Evolutionary conservation across 2,329 filamentous ascomycete genomes (phyloP).

Genomic region (Pseudocercospora fijiensis): DNA sequence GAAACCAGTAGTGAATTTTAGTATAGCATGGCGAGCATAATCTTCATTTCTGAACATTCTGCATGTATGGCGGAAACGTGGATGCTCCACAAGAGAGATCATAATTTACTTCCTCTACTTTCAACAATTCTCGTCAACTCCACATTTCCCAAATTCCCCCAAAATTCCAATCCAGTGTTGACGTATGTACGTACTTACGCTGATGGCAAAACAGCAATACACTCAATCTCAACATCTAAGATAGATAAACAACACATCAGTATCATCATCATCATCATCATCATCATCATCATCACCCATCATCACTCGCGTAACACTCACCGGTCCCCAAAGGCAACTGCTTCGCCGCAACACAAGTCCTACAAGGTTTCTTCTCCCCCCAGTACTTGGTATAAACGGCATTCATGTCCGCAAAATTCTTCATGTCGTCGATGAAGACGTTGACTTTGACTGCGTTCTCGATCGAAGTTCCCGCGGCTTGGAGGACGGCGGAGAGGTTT

Average conservation of each 20-base stretch:
- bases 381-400: slow-evolving; percentile 49
- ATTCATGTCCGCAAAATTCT: slow-evolving; percentile 61
- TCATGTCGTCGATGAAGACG: slow-evolving; percentile 65
- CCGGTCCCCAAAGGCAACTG: slow-evolving; percentile 48
- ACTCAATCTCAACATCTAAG: slow-evolving; percentile 56
- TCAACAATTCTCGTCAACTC: slow-evolving; percentile 2
- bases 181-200: slow-evolving; percentile 8
- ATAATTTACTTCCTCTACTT: slow-evolving; percentile 14
- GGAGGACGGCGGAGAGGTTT: slow-evolving; percentile 60
- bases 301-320: background rate
- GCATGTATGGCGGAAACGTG: background rate
- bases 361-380: slow-evolving; percentile 37
- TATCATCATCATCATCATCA: background rate
- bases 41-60: background rate
- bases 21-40: background rate
- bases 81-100: background rate
- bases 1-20: background rate
- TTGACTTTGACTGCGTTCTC: slow-evolving; percentile 67
- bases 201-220: slow-evolving; percentile 43
- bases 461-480: slow-evolving; percentile 59
- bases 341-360: slow-evolving; percentile 53
- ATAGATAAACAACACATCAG: background rate
- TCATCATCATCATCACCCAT: background rate
- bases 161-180: no score
- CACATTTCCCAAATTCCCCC: background rate